Evolutionary conservation across 2,329 filamentous ascomycete species (phyloP), one percentile per base, ranked within the genome.

Genomic region (Fusarium praegraminearum): DNA sequence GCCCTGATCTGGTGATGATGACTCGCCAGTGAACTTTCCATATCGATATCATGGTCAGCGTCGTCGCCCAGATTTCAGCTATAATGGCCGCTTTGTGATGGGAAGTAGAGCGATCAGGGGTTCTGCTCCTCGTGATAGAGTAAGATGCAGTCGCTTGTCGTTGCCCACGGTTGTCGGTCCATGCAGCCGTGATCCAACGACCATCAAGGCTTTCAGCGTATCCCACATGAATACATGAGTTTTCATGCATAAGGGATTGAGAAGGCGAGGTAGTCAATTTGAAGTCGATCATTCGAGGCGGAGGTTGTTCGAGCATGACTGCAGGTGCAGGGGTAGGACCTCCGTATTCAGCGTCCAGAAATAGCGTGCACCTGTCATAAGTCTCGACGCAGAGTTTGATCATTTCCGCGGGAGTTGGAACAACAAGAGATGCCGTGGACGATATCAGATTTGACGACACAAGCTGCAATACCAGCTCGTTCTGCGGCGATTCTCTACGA

Each of bases 1-100:
- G 80, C 4, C 90, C 90, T 49, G 87, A 89, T 77, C 92, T 92
- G 35, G 91, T 89, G 63, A 97, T 86, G 64, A 93, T 89, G 13
- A 96, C 82, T 18, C 92, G 89, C 92, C 93, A 95, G 59, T 90
- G 89, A 1, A 94, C 89, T 72, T 89, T 90, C 78, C 90, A 88
- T 18, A 84, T 83, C 1, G 89, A 87, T 35, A 94, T 87, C 33
- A 95, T 86, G n/a, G 91, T 90, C 32, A 91, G 82, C 0, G 93
- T 95, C 1, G 89, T 91, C 57, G 89, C 86, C 92, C 93, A 95
- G 5, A 96, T 91, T 73, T 94, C 92, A 49, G 86, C 85, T 1
- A 89, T 88, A n/a, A 94, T 66, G 24, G 61, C 83, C 24, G 92
- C 88, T 16, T 82, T 82, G 65, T 70, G 46, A 13, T 57, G 58